Evolutionary conservation across 495 filamentous ascomycete genomes (phyloP), one percentile per base, ranked within the genome.

Genomic region (Bacidia rubella): DNA sequence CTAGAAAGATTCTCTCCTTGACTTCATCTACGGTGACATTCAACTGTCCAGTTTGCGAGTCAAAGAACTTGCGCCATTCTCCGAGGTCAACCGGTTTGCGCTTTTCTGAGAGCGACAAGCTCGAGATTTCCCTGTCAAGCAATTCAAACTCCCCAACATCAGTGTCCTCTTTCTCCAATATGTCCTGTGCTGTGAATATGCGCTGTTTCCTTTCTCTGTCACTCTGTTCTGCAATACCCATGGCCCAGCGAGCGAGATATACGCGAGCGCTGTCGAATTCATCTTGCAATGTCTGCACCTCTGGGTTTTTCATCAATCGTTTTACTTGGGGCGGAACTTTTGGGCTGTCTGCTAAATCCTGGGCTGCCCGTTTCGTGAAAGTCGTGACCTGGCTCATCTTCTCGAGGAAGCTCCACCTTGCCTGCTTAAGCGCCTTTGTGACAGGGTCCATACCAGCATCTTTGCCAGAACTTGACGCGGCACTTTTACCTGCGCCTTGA

Each of bases 221-320:
- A 60, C 88, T 86, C 68, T 97, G 92, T 65, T 98, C 92, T 0
- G 90, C 88, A 50, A 98, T 93, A 1, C 87, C 93, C 92, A 97
- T 97, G 0, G 92, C 92, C 92, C 92, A 98, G 43, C 92, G 74
- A 2, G 92, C 92, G 21, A 98, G 73, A 60, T 98, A 98, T 35
- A 98, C 70, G 55, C 92, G 76, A 4, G 93, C 92, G 60, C 87
- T 94, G 66, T 97, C 93, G 57, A 97, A 98, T 63, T 98, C 92
- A 54, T 96, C 90, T 63, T 92, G 87, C 44, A 98, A 59, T 0
- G 87, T 95, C 66, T 95, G 89, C 11, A 98, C 90, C 62, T 98
- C 90, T 0, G 92, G 93, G 52, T 93, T 95, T 60, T 81, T 78
- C 70, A 97, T 79, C 62, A 98, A 58, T 49, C 87, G 76, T 58